These are phyloP conservation scores for Vitis rotundifolia DNA, from an alignment of 164 flowering plant genomes.

Conservation along the genomic window DNA sequence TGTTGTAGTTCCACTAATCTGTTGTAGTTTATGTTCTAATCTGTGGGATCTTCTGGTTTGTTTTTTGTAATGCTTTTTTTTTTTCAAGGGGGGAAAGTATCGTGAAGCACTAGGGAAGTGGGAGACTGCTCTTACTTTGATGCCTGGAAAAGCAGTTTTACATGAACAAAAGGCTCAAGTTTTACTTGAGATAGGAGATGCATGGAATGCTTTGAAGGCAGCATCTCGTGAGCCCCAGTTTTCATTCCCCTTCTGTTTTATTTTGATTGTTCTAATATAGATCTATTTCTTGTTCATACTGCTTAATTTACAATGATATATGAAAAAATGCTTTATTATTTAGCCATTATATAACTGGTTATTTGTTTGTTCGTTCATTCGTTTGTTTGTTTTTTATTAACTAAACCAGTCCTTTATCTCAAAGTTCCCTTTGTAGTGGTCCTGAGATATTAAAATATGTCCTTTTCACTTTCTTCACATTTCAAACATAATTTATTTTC, in stretches of 20 bases:
- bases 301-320: neutral
- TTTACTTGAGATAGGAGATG: conserved; percentile 83
- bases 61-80: neutral
- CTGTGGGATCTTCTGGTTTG: neutral
- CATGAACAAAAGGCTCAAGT: conserved; percentile 96
- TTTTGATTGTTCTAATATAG: neutral
- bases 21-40: conserved; percentile 3
- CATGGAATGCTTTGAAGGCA: conserved; percentile 85
- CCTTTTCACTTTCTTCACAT: neutral
- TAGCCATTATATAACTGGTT: neutral
- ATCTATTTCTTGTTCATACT: neutral
- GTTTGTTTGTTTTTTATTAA: no score
- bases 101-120: conserved; percentile 87
- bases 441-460: neutral
- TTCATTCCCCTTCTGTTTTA: conserved; percentile 2
- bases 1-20: neutral
- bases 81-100: conserved; percentile 69
- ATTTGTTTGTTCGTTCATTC: no score
- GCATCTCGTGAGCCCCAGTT: conserved; percentile 50
- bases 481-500: neutral
- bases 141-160: conserved; percentile 67
- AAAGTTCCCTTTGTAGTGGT: neutral
- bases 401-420: no score
- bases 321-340: neutral
- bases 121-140: conserved; percentile 82